These are phyloP conservation scores for Daedaleopsis sinensis DNA, from an alignment of 768 basidiomycete species.

Conservation along the genomic window DNA sequence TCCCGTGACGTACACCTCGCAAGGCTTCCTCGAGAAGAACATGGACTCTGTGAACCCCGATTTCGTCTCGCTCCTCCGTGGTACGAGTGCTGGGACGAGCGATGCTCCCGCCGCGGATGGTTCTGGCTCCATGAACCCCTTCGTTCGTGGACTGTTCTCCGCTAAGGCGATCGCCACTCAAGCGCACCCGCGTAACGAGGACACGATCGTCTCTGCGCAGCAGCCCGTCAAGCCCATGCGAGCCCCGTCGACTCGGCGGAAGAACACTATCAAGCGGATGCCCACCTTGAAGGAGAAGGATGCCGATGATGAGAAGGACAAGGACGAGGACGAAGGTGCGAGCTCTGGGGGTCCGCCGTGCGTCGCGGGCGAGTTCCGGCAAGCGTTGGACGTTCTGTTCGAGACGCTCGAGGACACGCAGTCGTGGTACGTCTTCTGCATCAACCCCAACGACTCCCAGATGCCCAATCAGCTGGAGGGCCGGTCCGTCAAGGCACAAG, in stretches of 20 bases:
- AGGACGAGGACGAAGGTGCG: constrained; percentile 45
- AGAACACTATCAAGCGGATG: constrained; percentile 69
- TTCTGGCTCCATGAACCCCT: constrained; percentile 85
- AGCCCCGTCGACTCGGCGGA: constrained; percentile 85
- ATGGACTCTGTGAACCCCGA: constrained; percentile 90
- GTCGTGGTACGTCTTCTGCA: constrained; percentile 88
- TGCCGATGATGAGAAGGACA: constrained; percentile 50
- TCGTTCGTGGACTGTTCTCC: constrained; percentile 89
- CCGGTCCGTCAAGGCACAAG: constrained; percentile 88
- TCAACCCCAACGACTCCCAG: constrained; percentile 95
- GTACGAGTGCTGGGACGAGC: constrained; percentile 38
- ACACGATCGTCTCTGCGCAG: constrained; percentile 93
- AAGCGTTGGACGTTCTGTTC: constrained; percentile 84
- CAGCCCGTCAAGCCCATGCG: constrained; percentile 95
- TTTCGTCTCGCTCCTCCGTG: constrained; percentile 87
- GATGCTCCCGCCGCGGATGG: constrained; percentile 59
- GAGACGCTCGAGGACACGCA: constrained; percentile 89
- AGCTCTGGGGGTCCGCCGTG: constrained; percentile 54
- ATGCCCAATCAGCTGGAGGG: constrained; percentile 94
- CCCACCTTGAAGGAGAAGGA: constrained; percentile 51
- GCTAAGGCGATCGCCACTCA: constrained; percentile 89
- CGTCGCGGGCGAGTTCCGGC: constrained; percentile 86
- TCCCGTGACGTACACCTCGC: constrained; percentile 88
- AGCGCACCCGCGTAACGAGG: constrained; percentile 90
- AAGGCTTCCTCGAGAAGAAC: constrained; percentile 88